Percentiles rank a stretch among this genome's conserved stretches.
These are phyloP conservation scores for Arachnomyces sp. DNA, from an alignment of 2,329 filamentous ascomycete genomes.

Conservation along the genomic window DNA sequence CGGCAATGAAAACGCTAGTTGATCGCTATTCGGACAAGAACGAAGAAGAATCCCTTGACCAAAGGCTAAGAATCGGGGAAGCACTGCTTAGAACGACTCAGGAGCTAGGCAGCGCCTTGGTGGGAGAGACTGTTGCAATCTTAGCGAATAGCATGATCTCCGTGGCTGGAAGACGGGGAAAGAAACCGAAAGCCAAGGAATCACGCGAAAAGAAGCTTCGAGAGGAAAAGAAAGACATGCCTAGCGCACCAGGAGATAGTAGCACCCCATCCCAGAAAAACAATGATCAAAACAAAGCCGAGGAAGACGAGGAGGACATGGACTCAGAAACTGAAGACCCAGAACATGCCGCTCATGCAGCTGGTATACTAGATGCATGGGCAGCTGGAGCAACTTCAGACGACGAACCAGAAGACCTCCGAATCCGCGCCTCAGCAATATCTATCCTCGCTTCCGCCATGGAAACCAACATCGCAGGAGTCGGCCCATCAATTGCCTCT, in stretches of 20 bases:
- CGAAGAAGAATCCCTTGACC: conserved; percentile 31
- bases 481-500: conserved; percentile 27
- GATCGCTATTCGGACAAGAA: conserved; percentile 33
- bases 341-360: conserved; percentile 25
- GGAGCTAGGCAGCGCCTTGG: conserved; percentile 30
- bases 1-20: conserved; percentile 33
- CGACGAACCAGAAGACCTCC: conserved; percentile 36
- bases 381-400: conserved; percentile 30
- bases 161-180: conserved; percentile 33
- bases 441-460: conserved; percentile 37
- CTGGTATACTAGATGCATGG: conserved; percentile 35
- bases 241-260: too few species aligned
- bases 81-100: conserved; percentile 34
- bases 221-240: conserved; percentile 19
- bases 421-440: conserved; percentile 35
- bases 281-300: conserved; percentile 26
- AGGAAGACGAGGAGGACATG: conserved; percentile 17
- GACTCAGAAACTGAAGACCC: conserved; percentile 29
- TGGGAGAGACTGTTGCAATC: conserved; percentile 29
- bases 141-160: conserved; percentile 33
- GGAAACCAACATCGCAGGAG: conserved; percentile 31
- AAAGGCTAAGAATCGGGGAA: conserved; percentile 36
- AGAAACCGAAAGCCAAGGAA: conserved; percentile 28
- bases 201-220: conserved; percentile 21
- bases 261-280: too few species aligned